Evolutionary conservation across 345 rosid species (phyloP).

Genomic region (Cochlearia excelsa): DNA sequence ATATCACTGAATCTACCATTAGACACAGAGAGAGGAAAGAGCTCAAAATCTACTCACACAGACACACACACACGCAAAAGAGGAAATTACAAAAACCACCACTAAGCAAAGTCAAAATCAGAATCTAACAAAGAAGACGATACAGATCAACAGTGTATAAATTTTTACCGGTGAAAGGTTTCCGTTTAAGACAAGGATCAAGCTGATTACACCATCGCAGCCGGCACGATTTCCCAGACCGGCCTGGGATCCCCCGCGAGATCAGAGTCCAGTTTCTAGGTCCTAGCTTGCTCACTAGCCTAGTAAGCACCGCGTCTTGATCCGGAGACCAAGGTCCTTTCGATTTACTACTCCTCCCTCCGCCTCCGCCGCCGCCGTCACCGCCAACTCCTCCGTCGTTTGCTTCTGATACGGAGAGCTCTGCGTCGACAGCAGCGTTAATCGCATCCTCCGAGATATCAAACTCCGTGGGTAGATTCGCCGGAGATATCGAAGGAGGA

Average conservation of each 20-base stretch:
- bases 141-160: no score
- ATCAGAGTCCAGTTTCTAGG: constrained; percentile 72
- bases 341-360: constrained; percentile 34
- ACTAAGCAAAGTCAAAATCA: neutral
- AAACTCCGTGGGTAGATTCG: neutral
- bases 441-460: constrained; percentile 3
- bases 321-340: constrained; percentile 70
- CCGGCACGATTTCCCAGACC: constrained; percentile 79
- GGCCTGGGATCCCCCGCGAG: constrained; percentile 70
- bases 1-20: no score
- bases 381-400: constrained; percentile 11
- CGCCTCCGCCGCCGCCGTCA: no score
- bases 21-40: no score
- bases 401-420: constrained; percentile 19
- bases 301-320: constrained; percentile 58
- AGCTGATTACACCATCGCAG: constrained; percentile 87
- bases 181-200: constrained; percentile 61
- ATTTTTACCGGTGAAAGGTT: constrained; percentile 62
- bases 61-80: no score
- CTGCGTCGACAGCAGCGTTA: constrained; percentile 18
- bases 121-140: neutral
- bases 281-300: constrained; percentile 54
- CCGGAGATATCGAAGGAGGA: neutral
- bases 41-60: no score
- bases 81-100: no score